Evolutionary conservation across 768 basidiomycete species (phyloP).

Genomic region (Hirschioporus abietinus): DNA sequence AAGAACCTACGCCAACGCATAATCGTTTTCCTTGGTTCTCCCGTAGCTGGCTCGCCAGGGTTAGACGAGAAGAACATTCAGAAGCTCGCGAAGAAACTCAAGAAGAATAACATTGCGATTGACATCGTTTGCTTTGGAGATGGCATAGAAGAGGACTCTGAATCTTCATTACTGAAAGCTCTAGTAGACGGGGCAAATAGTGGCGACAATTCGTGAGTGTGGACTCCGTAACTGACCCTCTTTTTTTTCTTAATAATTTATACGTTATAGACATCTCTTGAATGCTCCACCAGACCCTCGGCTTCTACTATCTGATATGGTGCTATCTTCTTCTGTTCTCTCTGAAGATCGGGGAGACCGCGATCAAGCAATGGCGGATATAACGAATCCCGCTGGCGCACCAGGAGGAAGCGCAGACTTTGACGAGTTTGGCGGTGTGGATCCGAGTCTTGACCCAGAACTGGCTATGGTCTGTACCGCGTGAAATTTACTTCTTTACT

Average conservation of each 20-base stretch:
- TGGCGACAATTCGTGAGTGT: constrained; percentile 79
- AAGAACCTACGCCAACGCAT: constrained; percentile 97
- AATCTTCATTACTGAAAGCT: constrained; percentile 64
- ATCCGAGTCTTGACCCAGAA: constrained; percentile 94
- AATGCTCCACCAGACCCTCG: constrained; percentile 66
- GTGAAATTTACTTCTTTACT: background rate
- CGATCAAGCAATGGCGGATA: constrained; percentile 46
- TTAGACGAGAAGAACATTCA: constrained; percentile 77
- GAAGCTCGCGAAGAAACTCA: constrained; percentile 92
- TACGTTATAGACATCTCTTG: constrained; percentile 63
- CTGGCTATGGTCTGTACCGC: constrained; percentile 78
- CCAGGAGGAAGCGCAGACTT: constrained; percentile 50
- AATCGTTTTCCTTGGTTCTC: constrained; percentile 90
- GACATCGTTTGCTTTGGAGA: constrained; percentile 92
- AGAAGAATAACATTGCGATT: constrained; percentile 98
- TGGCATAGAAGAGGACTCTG: constrained; percentile 60
- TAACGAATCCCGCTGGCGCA: constrained; percentile 28
- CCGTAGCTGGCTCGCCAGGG: constrained; percentile 55
- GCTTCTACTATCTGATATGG: constrained; percentile 75
- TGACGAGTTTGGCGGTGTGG: constrained; percentile 74
- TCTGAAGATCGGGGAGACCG: constrained; percentile 62
- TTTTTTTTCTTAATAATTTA: background rate
- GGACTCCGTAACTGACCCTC: constrained; percentile 1
- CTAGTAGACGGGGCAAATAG: constrained; percentile 82
- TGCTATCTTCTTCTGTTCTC: constrained; percentile 79